Percentiles rank a stretch among this genome's conserved stretches.
Evolutionary conservation across 2,329 filamentous ascomycete species (phyloP).

Genomic region (Aspergillus terreus): DNA sequence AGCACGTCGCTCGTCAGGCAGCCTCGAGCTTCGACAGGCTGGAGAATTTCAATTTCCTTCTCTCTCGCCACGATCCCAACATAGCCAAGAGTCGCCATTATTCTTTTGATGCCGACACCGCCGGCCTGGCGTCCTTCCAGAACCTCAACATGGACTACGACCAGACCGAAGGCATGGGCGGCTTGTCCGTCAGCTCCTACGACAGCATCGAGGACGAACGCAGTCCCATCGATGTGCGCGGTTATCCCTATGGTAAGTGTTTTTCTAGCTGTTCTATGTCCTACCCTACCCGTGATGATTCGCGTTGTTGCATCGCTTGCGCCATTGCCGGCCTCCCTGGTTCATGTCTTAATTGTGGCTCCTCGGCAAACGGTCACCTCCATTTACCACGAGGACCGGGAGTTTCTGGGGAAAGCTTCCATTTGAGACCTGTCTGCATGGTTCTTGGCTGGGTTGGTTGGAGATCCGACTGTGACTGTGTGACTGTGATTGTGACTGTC

Average conservation of each 20-base stretch:
- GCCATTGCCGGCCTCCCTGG: constrained; percentile 28
- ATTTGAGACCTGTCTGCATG: background rate
- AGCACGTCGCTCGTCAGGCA: constrained; percentile 25
- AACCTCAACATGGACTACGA: constrained; percentile 38
- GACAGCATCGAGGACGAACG: constrained; percentile 40
- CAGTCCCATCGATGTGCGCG: constrained; percentile 34
- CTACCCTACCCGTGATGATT: constrained; percentile 11
- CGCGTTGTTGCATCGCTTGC: constrained; percentile 30
- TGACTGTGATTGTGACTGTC: background rate
- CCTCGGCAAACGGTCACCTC: constrained; percentile 4
- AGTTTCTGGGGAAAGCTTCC: constrained; percentile 10
- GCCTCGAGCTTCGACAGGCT: constrained; percentile 30
- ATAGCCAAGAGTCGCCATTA: constrained; percentile 32
- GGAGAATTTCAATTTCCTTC: constrained; percentile 36
- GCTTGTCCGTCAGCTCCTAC: constrained; percentile 40
- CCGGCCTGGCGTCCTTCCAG: constrained; percentile 28
- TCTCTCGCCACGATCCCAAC: constrained; percentile 31
- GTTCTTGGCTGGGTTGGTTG: background rate
- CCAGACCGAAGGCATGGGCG: constrained; percentile 39
- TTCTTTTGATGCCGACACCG: constrained; percentile 35
- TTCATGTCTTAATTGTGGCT: constrained; percentile 20
- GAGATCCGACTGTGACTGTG: background rate
- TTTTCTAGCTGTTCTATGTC: constrained; percentile 1
- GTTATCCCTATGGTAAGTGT: constrained; percentile 37
- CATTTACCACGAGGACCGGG: background rate